A percentile compares a stretch with the other conserved stretches of the same genome.
phyloP scores from a whole-genome alignment of 108 stramenopile genomes.

The Schizochytrium sp. region DNA sequence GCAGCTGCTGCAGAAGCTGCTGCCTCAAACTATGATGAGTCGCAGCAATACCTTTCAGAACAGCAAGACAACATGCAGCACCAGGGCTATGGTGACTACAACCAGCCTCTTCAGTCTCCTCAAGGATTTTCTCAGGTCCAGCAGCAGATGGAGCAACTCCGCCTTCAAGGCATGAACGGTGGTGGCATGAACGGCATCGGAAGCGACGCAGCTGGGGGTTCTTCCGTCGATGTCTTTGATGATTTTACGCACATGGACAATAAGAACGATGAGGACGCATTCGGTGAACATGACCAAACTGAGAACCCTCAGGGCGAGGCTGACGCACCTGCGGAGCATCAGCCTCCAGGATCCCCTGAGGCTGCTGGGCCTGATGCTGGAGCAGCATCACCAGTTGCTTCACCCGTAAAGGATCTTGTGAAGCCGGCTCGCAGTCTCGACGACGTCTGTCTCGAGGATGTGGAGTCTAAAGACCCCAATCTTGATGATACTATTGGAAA shows the following conservation, averaged over 20 bases:
- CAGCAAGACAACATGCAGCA: not conserved
- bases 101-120: not conserved
- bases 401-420: not conserved
- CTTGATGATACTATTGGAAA: constrained; percentile 84
- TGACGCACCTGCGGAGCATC: not conserved
- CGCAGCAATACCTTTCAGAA: not conserved
- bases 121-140: constrained; percentile 3
- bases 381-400: constrained; percentile 37
- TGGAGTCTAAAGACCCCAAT: constrained; percentile 71
- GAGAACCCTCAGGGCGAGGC: not conserved
- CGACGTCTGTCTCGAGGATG: constrained; percentile 11
- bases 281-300: not conserved
- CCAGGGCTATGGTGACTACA: too few species aligned
- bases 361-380: not conserved
- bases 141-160: constrained; percentile 41
- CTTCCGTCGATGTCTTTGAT: not conserved
- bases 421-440: constrained; percentile 15
- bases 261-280: constrained; percentile 4
- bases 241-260: constrained; percentile 15
- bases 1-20: constrained; percentile 32
- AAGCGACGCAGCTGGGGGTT: constrained; percentile 11
- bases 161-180: not conserved
- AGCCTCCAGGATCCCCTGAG: not conserved
- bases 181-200: constrained; percentile 28
- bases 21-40: not conserved